Evolutionary conservation across 306 rosid genomes (phyloP), one percentile per base, ranked within the genome.

Genomic region (Adenanthera pavonina): DNA sequence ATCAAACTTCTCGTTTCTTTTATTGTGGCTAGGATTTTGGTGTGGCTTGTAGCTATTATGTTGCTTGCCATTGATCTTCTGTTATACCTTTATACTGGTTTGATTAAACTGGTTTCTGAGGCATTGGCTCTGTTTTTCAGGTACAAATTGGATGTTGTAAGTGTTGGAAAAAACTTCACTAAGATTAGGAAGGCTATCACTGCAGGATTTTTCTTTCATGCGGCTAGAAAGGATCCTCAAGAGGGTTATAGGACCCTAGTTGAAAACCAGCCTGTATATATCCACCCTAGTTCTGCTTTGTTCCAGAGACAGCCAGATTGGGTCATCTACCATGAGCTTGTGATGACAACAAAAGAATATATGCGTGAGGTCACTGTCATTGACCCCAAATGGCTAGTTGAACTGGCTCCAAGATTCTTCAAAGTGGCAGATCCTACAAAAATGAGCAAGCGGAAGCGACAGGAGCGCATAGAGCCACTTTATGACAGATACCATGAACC

Each of bases 401-500:
- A 92, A 82, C 76, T 89, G 87, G 97, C 97, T 48, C 97, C 97
- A 4, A 84, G 98, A 74, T 94, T 87, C 85, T 92, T 92, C 85
- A 92, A 92, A 87, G 98, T 81, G 6, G 78, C 97, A 66, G 91
- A 90, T 83, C 97, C 94, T 77, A 86, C 96, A 25, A 92, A 91
- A 86, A 88, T 91, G 92, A 92, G 91, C 87, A 94, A 89, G 84
- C 86, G 94, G 25, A 94, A 94, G 86, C 87, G 92, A n/a, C 97
- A 88, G 74, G 97, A 94, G 80, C 93, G 97, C 13, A 88, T 91
- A 6, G 94, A 87, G 75, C 96, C 94, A 35, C 91, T 91, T 40
- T 94, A 92, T 78, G 98, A 94, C 62, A 86, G 98, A 89, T 92
- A 94, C 86, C 95, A 94, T 1, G 97, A 94, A 86, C 98, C 98